Conservation (phyloP, 192 early-diverging fungal species). For the Coemansia brasiliensis region DNA sequence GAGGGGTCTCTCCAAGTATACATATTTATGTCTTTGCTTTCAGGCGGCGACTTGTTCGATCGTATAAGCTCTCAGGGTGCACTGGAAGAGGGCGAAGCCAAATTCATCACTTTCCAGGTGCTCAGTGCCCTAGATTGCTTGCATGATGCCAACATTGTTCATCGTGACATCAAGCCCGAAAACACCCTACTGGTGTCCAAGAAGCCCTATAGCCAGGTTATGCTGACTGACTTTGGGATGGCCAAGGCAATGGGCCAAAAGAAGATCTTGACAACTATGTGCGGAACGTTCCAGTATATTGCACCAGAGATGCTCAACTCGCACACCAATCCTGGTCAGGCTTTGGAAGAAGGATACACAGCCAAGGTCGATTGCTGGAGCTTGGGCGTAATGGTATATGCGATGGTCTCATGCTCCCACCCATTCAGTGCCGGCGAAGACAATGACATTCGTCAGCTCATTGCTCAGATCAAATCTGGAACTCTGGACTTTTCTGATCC, state of each 20-base stretch:
- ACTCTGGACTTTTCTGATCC: conserved; percentile 41
- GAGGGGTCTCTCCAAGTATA: conserved; percentile 62
- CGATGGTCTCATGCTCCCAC: conserved; percentile 60
- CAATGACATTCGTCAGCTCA: conserved; percentile 35
- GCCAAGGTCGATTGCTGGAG: conserved; percentile 68
- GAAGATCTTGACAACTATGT: conserved; percentile 82
- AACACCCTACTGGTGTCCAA: conserved; percentile 64
- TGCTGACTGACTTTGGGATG: conserved; percentile 90
- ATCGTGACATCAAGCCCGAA: conserved; percentile 79
- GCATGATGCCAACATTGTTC: conserved; percentile 76
- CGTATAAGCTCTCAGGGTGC: conserved; percentile 66
- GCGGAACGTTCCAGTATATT: conserved; percentile 82
- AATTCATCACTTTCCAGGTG: conserved; percentile 71
- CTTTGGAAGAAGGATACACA: conserved; percentile 54
- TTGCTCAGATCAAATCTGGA: conserved; percentile 51
- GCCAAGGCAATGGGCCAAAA: conserved; percentile 76
- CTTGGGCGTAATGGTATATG: conserved; percentile 82
- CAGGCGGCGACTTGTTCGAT: conserved; percentile 89
- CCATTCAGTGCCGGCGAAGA: conserved; percentile 51
- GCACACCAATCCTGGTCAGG: conserved; percentile 30
- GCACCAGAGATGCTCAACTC: conserved; percentile 74
- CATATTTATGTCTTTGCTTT: conserved; percentile 74
- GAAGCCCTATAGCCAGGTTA: conserved; percentile 60
- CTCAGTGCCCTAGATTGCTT: conserved; percentile 76
- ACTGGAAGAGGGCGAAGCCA: conserved; percentile 76